Evolutionary conservation across 371 early-diverging fungal genomes (phyloP).

Genomic region (Chytridium lagenaria): DNA sequence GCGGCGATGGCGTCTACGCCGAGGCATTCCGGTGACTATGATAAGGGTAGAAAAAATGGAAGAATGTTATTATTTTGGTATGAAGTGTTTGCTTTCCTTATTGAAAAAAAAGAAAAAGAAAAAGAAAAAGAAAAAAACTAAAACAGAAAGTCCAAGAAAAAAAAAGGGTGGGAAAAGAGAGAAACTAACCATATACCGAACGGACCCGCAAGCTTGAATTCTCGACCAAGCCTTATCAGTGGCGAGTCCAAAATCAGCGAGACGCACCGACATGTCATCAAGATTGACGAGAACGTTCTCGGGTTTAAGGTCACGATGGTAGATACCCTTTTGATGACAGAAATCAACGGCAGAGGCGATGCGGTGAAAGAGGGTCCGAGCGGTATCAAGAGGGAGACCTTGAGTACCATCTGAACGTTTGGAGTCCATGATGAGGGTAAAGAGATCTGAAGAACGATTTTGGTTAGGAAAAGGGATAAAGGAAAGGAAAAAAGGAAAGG

Average conservation of each 20-base stretch:
- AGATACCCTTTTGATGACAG: constrained; percentile 78
- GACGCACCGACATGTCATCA: constrained; percentile 61
- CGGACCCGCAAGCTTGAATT: constrained; percentile 91
- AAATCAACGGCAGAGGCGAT: constrained; percentile 79
- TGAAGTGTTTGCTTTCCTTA: background rate
- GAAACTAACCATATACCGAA: constrained; percentile 79
- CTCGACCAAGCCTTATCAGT: constrained; percentile 73
- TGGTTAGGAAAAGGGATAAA: background rate
- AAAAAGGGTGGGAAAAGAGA: background rate
- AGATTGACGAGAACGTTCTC: constrained; percentile 81
- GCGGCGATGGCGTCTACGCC: constrained; percentile 44
- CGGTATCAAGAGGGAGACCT: constrained; percentile 61
- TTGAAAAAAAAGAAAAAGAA: background rate
- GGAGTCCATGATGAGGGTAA: constrained; percentile 66
- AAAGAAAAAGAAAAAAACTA: background rate
- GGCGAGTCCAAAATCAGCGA: constrained; percentile 95
- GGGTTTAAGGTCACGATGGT: constrained; percentile 71
- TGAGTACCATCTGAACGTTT: background rate
- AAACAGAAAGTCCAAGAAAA: background rate
- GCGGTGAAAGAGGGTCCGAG: constrained; percentile 78
- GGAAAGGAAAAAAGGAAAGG: background rate
- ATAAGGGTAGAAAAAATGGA: background rate
- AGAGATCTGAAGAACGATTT: constrained; percentile 64
- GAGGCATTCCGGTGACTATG: constrained; percentile 72
- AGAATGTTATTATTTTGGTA: background rate